Conservation (phyloP, 768 basidiomycete genomes). For the Russula sp. region DNA sequence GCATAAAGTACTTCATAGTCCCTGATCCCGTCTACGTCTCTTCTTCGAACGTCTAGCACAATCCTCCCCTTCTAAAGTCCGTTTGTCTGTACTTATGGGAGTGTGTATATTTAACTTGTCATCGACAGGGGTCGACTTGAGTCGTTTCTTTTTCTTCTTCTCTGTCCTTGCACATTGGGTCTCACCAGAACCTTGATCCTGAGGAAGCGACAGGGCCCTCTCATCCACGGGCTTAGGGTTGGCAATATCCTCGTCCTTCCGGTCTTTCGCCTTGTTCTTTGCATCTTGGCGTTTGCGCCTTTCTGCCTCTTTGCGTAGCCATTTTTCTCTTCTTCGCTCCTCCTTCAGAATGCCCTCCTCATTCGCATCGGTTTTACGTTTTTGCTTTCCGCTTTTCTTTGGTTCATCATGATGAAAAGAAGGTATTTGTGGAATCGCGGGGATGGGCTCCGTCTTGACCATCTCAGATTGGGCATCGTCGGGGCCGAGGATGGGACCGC, state of each 20-base stretch:
- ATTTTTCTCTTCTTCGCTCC: slow-evolving; percentile 21
- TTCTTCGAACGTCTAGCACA: slow-evolving; percentile 3
- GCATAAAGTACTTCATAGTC: neutral
- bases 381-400: slow-evolving; percentile 13
- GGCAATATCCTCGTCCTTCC: neutral
- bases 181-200: neutral
- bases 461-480: slow-evolving; percentile 35
- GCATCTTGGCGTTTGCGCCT: slow-evolving; percentile 19
- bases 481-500: slow-evolving; percentile 66
- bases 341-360: neutral
- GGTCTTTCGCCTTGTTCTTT: slow-evolving; percentile 10
- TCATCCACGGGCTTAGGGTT: neutral
- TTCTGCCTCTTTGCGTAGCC: slow-evolving; percentile 29
- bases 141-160: slow-evolving; percentile 26
- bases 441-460: slow-evolving; percentile 5
- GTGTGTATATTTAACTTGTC: slow-evolving; percentile 1
- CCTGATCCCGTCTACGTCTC: slow-evolving; percentile 18
- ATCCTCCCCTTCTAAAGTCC: slow-evolving; percentile 10
- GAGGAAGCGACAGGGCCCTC: neutral
- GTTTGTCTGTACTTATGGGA: slow-evolving; percentile 1
- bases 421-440: slow-evolving; percentile 1
- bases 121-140: neutral
- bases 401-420: neutral
- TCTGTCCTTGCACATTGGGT: slow-evolving; percentile 1
- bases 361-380: slow-evolving; percentile 5